Base-by-base conservation (phyloP, 208 protist species). In the Leishmania mexicana region DNA sequence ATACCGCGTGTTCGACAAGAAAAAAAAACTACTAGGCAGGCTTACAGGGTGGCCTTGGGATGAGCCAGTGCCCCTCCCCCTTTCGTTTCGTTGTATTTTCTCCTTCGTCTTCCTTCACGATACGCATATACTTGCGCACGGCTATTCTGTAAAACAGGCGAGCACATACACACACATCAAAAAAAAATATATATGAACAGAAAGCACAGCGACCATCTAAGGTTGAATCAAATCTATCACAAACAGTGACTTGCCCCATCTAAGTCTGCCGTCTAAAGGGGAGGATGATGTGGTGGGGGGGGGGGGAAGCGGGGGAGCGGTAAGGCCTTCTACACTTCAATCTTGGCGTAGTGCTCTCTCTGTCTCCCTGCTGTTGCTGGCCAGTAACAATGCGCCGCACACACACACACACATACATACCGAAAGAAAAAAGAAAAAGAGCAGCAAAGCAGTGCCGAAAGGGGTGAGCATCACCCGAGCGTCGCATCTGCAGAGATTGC, bases 151-250 rank as follows among this genome's bases (percentile, higher is more conserved):
- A 19, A 17, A 74, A 74, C 70, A 54, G 11, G 13, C 5, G 70
- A 53, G 45, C 10, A 8, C 42, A 3, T 11, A 1, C 24, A 49
- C 58, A 64, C 28, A 64, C 58, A 64, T 31, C 7, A 31, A 49
- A 49, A n/a, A 19, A 49, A 47, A 21, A 3, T 51, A 38, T 35
- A 49, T 8, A 8, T 49, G 45, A 74, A 53, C 24, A 54, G 51
- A 54, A 21, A 10, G 6, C 51, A 54, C 49, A 53, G 51, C 40
- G 42, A n/a, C 6, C 19, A 28, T 74, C 70, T 74, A 53, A 35
- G 21, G 42, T 74, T 17, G 28, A 53, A 53, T 54, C 38, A 53
- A 51, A 74, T 74, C 70, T 74, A 74, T 53, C 70, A 51, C 17
- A 17, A 5, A 35, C 4, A 31, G 24, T 74, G 70, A 38, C 40